A percentile compares a stretch with the other conserved stretches of the same genome.
phyloP scores from a whole-genome alignment of 441 rosid genomes.

The Oxalis stricta region DNA sequence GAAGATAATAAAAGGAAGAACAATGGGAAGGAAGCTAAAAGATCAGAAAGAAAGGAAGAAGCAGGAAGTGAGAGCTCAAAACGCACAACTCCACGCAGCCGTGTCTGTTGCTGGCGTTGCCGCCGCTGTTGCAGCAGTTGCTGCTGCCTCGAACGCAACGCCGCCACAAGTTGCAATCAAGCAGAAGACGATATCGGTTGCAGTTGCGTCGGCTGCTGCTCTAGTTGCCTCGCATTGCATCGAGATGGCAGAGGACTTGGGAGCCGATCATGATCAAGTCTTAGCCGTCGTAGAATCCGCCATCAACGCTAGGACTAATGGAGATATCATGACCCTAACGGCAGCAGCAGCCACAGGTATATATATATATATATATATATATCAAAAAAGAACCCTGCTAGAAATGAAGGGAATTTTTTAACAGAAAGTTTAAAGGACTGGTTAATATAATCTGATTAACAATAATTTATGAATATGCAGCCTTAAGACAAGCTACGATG shows the following conservation, averaged over 20 bases:
- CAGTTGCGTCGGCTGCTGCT: slow-evolving; percentile 82
- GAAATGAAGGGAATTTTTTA: too few relatives aligned
- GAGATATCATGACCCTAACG: slow-evolving; percentile 84
- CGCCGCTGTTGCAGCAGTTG: slow-evolving; percentile 68
- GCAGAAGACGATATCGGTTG: slow-evolving; percentile 28
- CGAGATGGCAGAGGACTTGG: slow-evolving; percentile 85
- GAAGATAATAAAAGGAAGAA: slow-evolving; percentile 56
- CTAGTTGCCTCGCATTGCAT: slow-evolving; percentile 85
- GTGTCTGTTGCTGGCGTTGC: slow-evolving; percentile 91
- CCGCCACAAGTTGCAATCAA: slow-evolving; percentile 17
- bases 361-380: too few relatives aligned
- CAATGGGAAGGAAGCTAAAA: slow-evolving; percentile 78
- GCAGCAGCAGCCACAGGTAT: slow-evolving; percentile 97
- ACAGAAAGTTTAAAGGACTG: too few relatives aligned
- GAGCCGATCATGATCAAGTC: slow-evolving; percentile 75
- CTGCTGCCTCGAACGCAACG: slow-evolving; percentile 51
- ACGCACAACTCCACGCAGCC: slow-evolving; percentile 81
- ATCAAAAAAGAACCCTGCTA: too few relatives aligned
- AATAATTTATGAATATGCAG: slow-evolving; percentile 20
- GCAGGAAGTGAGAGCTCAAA: slow-evolving; percentile 71
- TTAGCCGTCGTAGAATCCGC: slow-evolving; percentile 60
- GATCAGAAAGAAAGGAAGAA: slow-evolving; percentile 90
- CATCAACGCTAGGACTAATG: slow-evolving; percentile 60
- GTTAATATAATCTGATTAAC: slow-evolving; percentile 6
- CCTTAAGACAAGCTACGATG: slow-evolving; percentile 68